Conservation (phyloP, 2,329 filamentous ascomycete genomes). For the Hymenoscyphus fraxineus region DNA sequence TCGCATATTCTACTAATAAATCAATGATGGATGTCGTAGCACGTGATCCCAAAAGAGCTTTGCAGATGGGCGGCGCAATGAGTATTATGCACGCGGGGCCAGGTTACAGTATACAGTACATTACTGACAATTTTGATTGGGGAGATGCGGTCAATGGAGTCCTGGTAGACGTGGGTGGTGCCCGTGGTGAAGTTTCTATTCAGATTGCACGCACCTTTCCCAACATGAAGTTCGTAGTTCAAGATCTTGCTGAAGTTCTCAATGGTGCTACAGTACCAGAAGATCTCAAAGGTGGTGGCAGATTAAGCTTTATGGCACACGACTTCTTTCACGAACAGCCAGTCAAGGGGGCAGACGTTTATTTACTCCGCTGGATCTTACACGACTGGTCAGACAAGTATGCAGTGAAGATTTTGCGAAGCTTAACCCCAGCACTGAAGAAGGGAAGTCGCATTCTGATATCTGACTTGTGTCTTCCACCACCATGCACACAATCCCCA, state of each 20-base stretch:
- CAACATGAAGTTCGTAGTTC: constrained; percentile 29
- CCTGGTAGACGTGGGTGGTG: constrained; percentile 26
- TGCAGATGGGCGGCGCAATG: constrained; percentile 4
- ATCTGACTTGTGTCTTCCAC: constrained; percentile 8
- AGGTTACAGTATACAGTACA: not conserved
- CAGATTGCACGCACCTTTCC: constrained; percentile 23
- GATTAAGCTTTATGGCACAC: constrained; percentile 35
- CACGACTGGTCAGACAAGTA: too few species aligned
- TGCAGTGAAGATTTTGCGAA: constrained; percentile 35
- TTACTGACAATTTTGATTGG: constrained; percentile 4
- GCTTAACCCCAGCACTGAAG: constrained; percentile 40
- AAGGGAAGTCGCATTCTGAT: constrained; percentile 37
- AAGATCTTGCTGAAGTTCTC: constrained; percentile 38
- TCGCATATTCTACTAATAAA: not conserved
- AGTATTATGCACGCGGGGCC: constrained; percentile 5
- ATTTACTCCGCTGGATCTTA: constrained; percentile 44
- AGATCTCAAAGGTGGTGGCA: constrained; percentile 16
- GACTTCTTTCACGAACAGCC: constrained; percentile 45
- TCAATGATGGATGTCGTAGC: constrained; percentile 2
- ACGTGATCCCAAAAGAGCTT: not conserved
- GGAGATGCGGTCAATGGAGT: not conserved
- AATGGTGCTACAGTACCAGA: constrained; percentile 22
- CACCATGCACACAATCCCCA: constrained; percentile 2
- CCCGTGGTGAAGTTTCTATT: constrained; percentile 24
- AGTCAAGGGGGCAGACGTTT: constrained; percentile 40